Percentiles rank a stretch among this genome's conserved stretches.
Conservation (phyloP, 75 land plant genomes). For the Selaginella tamariscina region DNA sequence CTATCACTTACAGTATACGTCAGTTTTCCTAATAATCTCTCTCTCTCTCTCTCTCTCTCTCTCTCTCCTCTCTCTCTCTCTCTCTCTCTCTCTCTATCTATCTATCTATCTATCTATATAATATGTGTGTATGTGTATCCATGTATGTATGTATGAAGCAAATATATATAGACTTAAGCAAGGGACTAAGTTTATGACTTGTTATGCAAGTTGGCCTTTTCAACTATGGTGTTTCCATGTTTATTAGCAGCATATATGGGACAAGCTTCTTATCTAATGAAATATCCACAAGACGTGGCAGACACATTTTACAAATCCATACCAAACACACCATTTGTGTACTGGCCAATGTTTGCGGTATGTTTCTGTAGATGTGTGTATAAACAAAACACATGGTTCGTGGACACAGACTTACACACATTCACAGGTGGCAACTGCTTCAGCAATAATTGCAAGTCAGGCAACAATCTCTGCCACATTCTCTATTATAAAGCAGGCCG, state of each 20-base stretch:
- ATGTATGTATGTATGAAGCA: too few species aligned
- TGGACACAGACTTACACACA: too few species aligned
- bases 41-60: too few species aligned
- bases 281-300: not conserved
- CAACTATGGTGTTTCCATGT: constrained; percentile 4
- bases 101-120: too few species aligned
- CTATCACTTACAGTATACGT: too few species aligned
- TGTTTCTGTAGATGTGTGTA: too few species aligned
- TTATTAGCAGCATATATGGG: constrained; percentile 5
- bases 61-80: too few species aligned
- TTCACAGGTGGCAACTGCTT: not conserved
- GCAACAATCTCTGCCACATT: constrained; percentile 11
- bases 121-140: too few species aligned
- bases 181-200: not conserved
- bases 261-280: constrained; percentile 6
- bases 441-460: not conserved
- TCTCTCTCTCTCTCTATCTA: too few species aligned
- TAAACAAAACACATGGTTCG: too few species aligned
- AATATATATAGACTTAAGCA: too few species aligned
- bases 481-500: constrained; percentile 9
- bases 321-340: not conserved
- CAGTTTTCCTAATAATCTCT: too few species aligned
- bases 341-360: not conserved
- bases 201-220: constrained; percentile 6
- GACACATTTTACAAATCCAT: not conserved